phyloP scores from a whole-genome alignment of 1,139 yeast species.

The Kodamaea sp. region DNA sequence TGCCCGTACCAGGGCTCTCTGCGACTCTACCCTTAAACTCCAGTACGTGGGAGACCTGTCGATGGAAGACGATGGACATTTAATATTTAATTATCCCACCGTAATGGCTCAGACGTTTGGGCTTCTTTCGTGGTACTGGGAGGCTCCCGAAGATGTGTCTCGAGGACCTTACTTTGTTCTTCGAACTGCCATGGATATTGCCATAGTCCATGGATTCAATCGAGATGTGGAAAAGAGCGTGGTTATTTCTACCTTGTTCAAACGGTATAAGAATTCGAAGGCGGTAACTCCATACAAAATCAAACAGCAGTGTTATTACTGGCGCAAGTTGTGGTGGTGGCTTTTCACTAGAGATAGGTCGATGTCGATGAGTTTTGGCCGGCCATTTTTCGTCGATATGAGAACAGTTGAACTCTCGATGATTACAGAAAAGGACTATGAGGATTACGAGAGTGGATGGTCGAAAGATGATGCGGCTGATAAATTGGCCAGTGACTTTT shows the following conservation, averaged over 20 bases:
- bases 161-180: conserved; percentile 10
- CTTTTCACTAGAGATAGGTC: conserved; percentile 15
- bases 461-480: conserved; percentile 6
- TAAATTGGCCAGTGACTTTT: conserved; percentile 9
- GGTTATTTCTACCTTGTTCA: conserved; percentile 1
- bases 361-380: conserved; percentile 14
- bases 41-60: conserved; percentile 15
- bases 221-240: conserved; percentile 8
- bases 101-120: conserved; percentile 13
- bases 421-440: conserved; percentile 12
- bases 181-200: conserved; percentile 11
- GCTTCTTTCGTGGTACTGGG: conserved; percentile 18
- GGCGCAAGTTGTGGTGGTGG: conserved; percentile 16
- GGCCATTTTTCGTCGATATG: conserved; percentile 12
- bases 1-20: conserved; percentile 12
- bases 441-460: conserved; percentile 11
- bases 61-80: conserved; percentile 14
- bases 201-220: conserved; percentile 14
- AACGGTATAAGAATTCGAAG: conserved; percentile 2
- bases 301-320: conserved; percentile 12
- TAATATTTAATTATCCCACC: conserved; percentile 15
- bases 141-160: conserved; percentile 14
- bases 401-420: conserved; percentile 7
- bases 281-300: conserved; percentile 4
- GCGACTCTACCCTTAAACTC: conserved; percentile 13